phyloP scores from a whole-genome alignment of 495 filamentous ascomycete species.

The Annulohypoxylon stygium region DNA sequence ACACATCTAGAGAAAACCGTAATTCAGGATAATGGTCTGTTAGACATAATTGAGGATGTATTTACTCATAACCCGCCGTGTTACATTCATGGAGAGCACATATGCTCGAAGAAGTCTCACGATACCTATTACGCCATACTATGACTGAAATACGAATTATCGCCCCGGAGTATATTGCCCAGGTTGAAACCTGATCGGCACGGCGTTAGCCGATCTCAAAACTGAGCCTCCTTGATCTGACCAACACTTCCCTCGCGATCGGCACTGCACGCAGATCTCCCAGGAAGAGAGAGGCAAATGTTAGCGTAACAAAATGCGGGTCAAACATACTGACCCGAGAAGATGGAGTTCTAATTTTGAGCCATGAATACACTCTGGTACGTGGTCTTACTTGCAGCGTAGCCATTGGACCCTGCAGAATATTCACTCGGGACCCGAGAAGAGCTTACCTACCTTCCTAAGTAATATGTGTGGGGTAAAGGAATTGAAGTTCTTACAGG shows the following conservation, averaged over 20 bases:
- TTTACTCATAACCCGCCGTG: no score
- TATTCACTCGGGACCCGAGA: background rate
- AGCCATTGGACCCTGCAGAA: background rate
- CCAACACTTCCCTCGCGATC: background rate
- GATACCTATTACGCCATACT: background rate
- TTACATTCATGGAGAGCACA: no score
- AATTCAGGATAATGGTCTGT: no score
- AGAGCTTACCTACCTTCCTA: background rate
- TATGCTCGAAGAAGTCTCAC: background rate
- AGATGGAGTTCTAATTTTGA: background rate
- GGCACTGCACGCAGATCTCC: background rate
- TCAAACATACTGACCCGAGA: background rate
- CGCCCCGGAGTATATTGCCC: background rate
- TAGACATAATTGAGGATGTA: no score
- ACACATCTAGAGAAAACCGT: no score
- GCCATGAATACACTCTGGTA: background rate
- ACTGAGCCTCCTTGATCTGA: background rate
- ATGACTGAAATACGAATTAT: background rate
- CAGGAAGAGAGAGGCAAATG: background rate
- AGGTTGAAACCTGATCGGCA: background rate
- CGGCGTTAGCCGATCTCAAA: background rate
- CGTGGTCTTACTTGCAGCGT: conserved; percentile 1
- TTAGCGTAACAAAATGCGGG: background rate
- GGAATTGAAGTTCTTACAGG: background rate
- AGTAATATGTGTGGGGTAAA: background rate